Evolutionary conservation across 2,329 filamentous ascomycete species (phyloP).

Genomic region (Colletotrichum sp.): DNA sequence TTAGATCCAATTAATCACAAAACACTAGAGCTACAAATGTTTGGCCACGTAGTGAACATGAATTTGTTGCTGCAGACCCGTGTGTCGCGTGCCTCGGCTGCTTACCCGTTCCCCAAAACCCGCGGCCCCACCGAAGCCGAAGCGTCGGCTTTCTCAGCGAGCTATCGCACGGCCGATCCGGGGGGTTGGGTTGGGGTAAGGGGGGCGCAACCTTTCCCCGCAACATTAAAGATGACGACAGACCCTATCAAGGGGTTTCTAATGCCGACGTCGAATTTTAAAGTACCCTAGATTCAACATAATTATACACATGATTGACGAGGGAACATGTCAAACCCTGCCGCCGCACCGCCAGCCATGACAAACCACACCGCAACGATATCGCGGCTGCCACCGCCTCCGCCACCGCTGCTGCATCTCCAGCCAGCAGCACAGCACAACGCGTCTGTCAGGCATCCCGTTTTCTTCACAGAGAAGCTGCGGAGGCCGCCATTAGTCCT

Average conservation of each 20-base stretch:
- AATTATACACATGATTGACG: neutral
- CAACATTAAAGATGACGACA: slow-evolving; percentile 19
- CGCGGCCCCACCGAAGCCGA: neutral
- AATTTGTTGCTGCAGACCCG: neutral
- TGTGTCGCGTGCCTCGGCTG: neutral
- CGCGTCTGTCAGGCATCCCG: slow-evolving; percentile 70
- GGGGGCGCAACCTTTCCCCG: slow-evolving; percentile 11
- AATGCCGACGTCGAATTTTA: neutral
- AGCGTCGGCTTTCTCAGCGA: neutral
- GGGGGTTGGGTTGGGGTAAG: neutral
- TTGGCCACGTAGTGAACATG: neutral
- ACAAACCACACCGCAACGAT: neutral
- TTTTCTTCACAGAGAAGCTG: slow-evolving; percentile 75
- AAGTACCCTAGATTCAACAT: neutral
- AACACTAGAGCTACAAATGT: neutral
- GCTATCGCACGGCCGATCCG: neutral
- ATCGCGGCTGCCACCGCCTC: neutral
- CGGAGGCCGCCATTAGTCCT: slow-evolving; percentile 55
- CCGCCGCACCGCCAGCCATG: neutral
- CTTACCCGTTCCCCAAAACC: neutral
- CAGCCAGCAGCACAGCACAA: slow-evolving; percentile 45
- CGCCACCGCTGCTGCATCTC: neutral
- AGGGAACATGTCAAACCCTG: neutral
- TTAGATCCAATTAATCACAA: neutral
- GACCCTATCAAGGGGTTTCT: neutral